Evolutionary conservation across 306 rosid species (phyloP).

Genomic region (Cucurbita maxima): DNA sequence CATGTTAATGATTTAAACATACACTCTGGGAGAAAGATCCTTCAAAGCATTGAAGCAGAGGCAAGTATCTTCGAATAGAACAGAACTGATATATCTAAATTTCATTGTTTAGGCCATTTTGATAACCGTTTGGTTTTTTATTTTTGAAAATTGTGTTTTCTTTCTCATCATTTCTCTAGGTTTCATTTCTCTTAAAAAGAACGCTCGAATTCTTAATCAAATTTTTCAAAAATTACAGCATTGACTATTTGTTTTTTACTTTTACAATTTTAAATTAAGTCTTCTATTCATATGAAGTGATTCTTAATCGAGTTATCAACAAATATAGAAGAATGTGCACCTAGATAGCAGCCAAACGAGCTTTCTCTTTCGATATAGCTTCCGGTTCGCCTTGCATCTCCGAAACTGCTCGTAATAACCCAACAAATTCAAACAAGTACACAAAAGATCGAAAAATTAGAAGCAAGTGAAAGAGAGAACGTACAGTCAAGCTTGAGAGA

Average conservation of each 20-base stretch:
- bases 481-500: conserved; percentile 86
- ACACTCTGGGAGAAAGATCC: neutral
- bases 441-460: neutral
- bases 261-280: no score
- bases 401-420: conserved; percentile 38
- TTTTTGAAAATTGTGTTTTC: no score
- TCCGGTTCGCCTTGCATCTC: conserved; percentile 98
- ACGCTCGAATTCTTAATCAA: no score
- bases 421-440: neutral
- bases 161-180: no score
- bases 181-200: no score
- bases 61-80: neutral
- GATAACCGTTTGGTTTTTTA: no score
- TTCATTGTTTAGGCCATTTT: no score
- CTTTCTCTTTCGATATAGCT: conserved; percentile 88
- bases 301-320: neutral
- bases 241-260: no score
- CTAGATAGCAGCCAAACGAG: conserved; percentile 82
- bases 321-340: conserved; percentile 18
- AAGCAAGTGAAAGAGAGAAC: neutral
- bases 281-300: neutral
- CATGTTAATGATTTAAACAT: neutral
- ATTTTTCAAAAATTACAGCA: no score
- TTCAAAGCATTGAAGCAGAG: neutral
- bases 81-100: neutral